Percentiles rank a stretch among this genome's conserved stretches.
Evolutionary conservation across 768 basidiomycete genomes (phyloP).

Genomic region (Russula foetens): DNA sequence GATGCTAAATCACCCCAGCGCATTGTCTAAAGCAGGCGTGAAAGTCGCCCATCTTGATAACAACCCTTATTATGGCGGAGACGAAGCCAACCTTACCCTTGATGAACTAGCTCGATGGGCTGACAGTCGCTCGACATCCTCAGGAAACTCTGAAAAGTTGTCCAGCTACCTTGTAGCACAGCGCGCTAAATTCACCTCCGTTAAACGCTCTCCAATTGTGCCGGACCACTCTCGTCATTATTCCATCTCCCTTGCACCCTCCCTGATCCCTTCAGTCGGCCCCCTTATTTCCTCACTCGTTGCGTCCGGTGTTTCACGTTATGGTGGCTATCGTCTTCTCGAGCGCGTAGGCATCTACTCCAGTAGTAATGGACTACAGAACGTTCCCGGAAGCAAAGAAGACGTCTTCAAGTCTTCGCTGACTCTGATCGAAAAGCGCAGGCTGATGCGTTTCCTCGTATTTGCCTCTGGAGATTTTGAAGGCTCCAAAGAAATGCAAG

Average conservation of each 20-base stretch:
- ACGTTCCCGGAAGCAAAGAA: slow-evolving; percentile 86
- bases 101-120: slow-evolving; percentile 76
- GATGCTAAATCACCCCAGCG: slow-evolving; percentile 37
- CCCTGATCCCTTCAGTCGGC: slow-evolving; percentile 73
- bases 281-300: slow-evolving; percentile 73
- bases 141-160: slow-evolving; percentile 3
- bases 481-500: slow-evolving; percentile 45
- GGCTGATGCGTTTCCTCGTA: slow-evolving; percentile 86
- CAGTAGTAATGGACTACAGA: slow-evolving; percentile 34
- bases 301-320: slow-evolving; percentile 77
- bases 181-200: slow-evolving; percentile 32
- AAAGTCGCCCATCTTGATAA: slow-evolving; percentile 83
- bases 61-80: slow-evolving; percentile 78
- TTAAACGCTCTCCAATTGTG: slow-evolving; percentile 36
- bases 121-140: slow-evolving; percentile 28
- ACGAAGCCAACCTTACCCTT: slow-evolving; percentile 73
- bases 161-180: slow-evolving; percentile 25
- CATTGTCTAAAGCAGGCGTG: slow-evolving; percentile 82
- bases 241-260: slow-evolving; percentile 77
- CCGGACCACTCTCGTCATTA: slow-evolving; percentile 64
- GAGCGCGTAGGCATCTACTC: slow-evolving; percentile 60
- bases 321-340: slow-evolving; percentile 84
- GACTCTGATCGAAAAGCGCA: slow-evolving; percentile 73
- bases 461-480: slow-evolving; percentile 77
- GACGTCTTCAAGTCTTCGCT: slow-evolving; percentile 87